Evolutionary conservation across 1,139 yeast species (phyloP).

Genomic region (Yamadazyma siamensis): DNA sequence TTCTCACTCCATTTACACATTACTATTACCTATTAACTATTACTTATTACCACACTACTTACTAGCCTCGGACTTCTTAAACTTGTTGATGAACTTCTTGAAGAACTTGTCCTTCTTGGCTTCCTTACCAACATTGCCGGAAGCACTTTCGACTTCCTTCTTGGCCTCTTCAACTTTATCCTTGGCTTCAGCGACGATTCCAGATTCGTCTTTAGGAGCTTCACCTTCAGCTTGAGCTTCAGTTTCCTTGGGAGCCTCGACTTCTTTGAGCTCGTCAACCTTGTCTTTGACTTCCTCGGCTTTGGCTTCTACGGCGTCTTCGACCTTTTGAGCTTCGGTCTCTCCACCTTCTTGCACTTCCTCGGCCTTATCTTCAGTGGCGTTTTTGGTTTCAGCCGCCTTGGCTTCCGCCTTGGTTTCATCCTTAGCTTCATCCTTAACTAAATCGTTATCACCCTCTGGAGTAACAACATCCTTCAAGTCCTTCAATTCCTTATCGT

Average conservation of each 20-base stretch:
- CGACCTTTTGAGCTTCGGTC: conserved; percentile 3
- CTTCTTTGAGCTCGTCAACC: conserved; percentile 10
- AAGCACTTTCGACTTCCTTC: conserved; percentile 22
- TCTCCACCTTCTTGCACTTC: conserved; percentile 12
- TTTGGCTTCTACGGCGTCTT: conserved; percentile 4
- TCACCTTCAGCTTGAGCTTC: conserved; percentile 7
- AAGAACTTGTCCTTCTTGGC: conserved; percentile 48
- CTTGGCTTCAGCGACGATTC: conserved; percentile 10
- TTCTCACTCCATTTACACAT: not conserved
- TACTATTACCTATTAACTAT: conserved; percentile 2
- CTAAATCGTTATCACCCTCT: conserved; percentile 5
- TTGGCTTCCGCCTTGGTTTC: conserved; percentile 6
- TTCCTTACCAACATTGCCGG: conserved; percentile 30
- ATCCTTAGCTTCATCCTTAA: conserved; percentile 9
- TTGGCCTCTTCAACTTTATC: conserved; percentile 25
- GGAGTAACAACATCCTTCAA: conserved; percentile 7
- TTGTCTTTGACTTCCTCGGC: conserved; percentile 12
- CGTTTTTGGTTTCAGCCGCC: conserved; percentile 8
- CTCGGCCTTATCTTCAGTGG: conserved; percentile 16
- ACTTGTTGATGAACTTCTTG: conserved; percentile 46
- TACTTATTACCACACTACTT: conserved; percentile 11
- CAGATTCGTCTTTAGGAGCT: too few relatives aligned
- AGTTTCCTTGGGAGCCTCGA: conserved; percentile 9
- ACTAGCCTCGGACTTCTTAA: conserved; percentile 43
- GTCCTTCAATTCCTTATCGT: conserved; percentile 23